Evolutionary conservation across 495 filamentous ascomycete genomes (phyloP).

Genomic region (Terfezia claveryi): DNA sequence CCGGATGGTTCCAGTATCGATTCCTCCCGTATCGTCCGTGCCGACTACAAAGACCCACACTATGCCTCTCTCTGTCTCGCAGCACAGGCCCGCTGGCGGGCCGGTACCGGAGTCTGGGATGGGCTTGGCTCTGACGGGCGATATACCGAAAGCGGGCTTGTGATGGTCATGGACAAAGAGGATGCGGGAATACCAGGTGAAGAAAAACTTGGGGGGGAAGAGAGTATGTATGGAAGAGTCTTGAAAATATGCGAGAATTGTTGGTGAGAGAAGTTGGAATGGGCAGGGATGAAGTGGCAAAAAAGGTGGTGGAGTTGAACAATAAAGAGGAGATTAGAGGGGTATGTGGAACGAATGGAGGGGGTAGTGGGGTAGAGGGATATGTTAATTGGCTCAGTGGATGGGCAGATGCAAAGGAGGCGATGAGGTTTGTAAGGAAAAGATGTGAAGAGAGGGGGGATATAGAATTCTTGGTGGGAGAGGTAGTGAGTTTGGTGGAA

Average conservation of each 20-base stretch:
- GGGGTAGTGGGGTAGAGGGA: constrained; percentile 37
- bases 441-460: constrained; percentile 33
- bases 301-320: constrained; percentile 22
- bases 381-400: constrained; percentile 66
- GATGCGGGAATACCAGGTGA: background rate
- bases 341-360: constrained; percentile 24
- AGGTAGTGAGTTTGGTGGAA: constrained; percentile 35
- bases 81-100: constrained; percentile 53
- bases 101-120: constrained; percentile 17
- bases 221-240: background rate
- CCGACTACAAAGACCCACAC: constrained; percentile 54
- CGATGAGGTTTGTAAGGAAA: constrained; percentile 39
- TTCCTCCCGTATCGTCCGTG: constrained; percentile 53
- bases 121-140: constrained; percentile 38
- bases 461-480: constrained; percentile 40
- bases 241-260: background rate
- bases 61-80: constrained; percentile 47
- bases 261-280: background rate
- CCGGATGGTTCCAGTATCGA: constrained; percentile 52
- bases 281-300: background rate
- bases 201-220: background rate
- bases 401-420: constrained; percentile 63
- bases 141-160: constrained; percentile 55
- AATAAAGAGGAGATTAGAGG: constrained; percentile 28
- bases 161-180: constrained; percentile 37